These are phyloP conservation scores for Paraphaeosphaeria sporulosa DNA, from an alignment of 2,329 filamentous ascomycete species.

Conservation along the genomic window DNA sequence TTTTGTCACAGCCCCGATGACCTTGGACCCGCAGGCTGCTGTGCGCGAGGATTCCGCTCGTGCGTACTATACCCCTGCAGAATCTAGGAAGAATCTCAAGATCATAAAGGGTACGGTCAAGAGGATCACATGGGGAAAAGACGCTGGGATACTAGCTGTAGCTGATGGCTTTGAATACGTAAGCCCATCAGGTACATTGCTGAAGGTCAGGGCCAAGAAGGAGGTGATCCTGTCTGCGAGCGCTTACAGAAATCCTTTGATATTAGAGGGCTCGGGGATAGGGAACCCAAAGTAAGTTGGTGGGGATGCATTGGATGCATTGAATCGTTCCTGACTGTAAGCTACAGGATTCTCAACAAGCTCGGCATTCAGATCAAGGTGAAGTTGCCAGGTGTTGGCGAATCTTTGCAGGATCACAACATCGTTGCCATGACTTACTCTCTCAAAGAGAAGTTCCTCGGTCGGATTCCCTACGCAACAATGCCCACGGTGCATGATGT, in stretches of 20 bases:
- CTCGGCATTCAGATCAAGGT: not conserved
- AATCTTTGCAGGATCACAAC: not conserved
- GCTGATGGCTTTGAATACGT: not conserved
- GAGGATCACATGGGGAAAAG: not conserved
- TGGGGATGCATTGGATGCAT: too few species aligned
- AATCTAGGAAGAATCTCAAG: not conserved
- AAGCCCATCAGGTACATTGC: not conserved
- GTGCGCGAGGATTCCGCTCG: not conserved
- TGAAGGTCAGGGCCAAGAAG: constrained; percentile 11
- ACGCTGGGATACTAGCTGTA: too few species aligned
- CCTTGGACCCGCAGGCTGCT: not conserved
- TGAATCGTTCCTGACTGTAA: not conserved
- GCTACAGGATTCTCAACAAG: constrained; percentile 19
- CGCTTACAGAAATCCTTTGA: constrained; percentile 63
- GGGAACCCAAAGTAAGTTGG: constrained; percentile 42
- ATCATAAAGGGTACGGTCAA: not conserved
- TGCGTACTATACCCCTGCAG: not conserved
- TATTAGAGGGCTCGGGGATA: constrained; percentile 68
- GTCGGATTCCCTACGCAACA: too few species aligned
- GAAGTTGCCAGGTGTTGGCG: not conserved
- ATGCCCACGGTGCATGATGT: not conserved
- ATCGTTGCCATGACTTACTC: not conserved
- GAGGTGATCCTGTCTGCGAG: constrained; percentile 67
- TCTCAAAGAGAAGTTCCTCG: not conserved
- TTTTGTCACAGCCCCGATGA: not conserved